Conservation (phyloP, 768 basidiomycete genomes). For the Amylocystis lapponica region DNA sequence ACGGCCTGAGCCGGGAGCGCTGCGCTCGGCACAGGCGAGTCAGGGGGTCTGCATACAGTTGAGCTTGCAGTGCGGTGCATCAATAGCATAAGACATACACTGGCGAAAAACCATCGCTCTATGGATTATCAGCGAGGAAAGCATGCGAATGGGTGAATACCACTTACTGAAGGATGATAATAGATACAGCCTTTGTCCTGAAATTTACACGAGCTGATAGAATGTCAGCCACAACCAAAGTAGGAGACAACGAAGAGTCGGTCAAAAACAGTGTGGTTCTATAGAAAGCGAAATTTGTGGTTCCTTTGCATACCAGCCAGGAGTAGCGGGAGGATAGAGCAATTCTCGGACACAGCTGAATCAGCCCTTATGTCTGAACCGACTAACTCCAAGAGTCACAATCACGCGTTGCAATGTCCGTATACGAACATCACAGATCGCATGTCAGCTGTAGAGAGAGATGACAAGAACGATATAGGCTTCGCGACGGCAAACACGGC, state of each 20-base stretch:
- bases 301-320: too few species aligned
- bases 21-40: constrained; percentile 36
- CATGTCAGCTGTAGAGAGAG: too few species aligned
- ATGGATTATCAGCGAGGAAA: constrained; percentile 1
- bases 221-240: not conserved
- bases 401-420: too few species aligned
- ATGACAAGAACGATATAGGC: too few species aligned
- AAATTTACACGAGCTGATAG: constrained; percentile 68
- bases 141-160: not conserved
- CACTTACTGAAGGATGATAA: constrained; percentile 66
- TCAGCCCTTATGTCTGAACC: too few species aligned
- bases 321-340: too few species aligned
- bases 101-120: constrained; percentile 21
- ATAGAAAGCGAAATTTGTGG: too few species aligned
- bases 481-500: too few species aligned
- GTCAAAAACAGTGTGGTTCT: too few species aligned
- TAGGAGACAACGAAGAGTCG: not conserved
- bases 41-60: constrained; percentile 31
- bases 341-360: too few species aligned
- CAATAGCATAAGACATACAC: constrained; percentile 18
- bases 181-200: constrained; percentile 85
- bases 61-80: constrained; percentile 2
- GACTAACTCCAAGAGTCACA: too few species aligned
- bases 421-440: too few species aligned
- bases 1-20: constrained; percentile 58